phyloP scores from a whole-genome alignment of 345 rosid genomes.

The Eucalyptus globulus region DNA sequence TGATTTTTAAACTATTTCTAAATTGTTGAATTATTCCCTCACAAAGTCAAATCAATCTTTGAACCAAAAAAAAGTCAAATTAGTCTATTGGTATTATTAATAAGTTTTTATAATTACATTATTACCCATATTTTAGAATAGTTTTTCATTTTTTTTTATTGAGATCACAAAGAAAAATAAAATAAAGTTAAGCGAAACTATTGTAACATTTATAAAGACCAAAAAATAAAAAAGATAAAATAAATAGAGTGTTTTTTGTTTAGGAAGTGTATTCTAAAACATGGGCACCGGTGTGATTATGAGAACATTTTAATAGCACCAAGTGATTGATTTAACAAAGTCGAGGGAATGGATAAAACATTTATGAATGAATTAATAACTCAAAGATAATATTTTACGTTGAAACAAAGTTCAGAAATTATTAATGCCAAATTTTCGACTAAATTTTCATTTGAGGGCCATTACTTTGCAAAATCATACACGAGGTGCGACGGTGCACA shows the following conservation, averaged over 20 bases:
- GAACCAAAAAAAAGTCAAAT: background rate
- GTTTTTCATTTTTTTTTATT: background rate
- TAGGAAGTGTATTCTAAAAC: background rate
- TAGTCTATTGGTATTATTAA: background rate
- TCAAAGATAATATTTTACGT: accelerated
- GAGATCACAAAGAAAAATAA: background rate
- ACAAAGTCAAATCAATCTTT: background rate
- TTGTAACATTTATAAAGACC: background rate
- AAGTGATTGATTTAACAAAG: accelerated
- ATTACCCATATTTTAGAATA: accelerated
- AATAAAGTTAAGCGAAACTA: background rate
- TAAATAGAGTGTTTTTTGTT: background rate
- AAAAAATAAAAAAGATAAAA: background rate
- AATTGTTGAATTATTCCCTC: background rate
- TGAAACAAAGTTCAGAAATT: accelerated
- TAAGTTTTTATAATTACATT: accelerated
- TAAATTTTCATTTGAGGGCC: background rate
- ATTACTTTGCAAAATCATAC: background rate
- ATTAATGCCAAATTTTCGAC: accelerated
- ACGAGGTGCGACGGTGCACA: accelerated
- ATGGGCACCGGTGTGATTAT: accelerated
- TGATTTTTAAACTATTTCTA: accelerated
- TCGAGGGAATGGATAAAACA: too few relatives aligned
- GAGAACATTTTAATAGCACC: accelerated
- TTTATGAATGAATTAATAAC: accelerated